phyloP scores from a whole-genome alignment of 2,329 filamentous ascomycete genomes.

The Didymella sp. region DNA sequence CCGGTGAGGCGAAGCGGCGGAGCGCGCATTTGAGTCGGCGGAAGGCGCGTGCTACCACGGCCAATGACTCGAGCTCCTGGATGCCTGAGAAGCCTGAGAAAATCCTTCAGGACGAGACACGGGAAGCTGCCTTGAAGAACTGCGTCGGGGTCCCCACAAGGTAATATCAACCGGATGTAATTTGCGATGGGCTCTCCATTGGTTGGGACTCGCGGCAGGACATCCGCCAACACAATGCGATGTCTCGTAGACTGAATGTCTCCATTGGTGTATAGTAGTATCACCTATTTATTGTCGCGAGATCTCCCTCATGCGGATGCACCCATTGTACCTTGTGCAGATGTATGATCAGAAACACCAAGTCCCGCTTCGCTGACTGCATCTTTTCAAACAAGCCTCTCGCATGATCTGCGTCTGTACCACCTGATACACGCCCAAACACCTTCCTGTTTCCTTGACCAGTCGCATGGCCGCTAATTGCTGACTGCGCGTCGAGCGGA shows the following conservation, averaged over 20 bases:
- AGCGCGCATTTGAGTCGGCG: neutral
- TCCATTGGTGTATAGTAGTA: neutral
- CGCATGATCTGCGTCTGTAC: conserved; percentile 21
- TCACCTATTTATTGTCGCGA: neutral
- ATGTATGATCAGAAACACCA: neutral
- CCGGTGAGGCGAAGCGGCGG: neutral
- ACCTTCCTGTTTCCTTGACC: conserved; percentile 15
- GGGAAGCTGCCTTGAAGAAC: neutral
- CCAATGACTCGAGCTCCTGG: conserved; percentile 4
- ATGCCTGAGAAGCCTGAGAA: conserved; percentile 5
- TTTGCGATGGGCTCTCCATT: neutral
- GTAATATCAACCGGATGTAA: neutral
- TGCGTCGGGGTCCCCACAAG: neutral
- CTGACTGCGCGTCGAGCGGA: conserved; percentile 39
- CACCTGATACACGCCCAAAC: conserved; percentile 27
- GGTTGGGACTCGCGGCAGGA: neutral
- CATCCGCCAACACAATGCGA: neutral
- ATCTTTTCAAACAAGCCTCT: conserved; percentile 20
- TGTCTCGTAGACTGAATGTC: neutral
- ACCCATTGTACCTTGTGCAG: neutral
- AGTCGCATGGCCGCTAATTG: conserved; percentile 38
- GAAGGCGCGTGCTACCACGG: neutral
- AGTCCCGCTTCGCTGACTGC: conserved; percentile 18
- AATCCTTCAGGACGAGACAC: conserved; percentile 9
- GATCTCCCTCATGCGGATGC: neutral